phyloP scores from a whole-genome alignment of 768 basidiomycete genomes.

The Clavaria fumosa region DNA sequence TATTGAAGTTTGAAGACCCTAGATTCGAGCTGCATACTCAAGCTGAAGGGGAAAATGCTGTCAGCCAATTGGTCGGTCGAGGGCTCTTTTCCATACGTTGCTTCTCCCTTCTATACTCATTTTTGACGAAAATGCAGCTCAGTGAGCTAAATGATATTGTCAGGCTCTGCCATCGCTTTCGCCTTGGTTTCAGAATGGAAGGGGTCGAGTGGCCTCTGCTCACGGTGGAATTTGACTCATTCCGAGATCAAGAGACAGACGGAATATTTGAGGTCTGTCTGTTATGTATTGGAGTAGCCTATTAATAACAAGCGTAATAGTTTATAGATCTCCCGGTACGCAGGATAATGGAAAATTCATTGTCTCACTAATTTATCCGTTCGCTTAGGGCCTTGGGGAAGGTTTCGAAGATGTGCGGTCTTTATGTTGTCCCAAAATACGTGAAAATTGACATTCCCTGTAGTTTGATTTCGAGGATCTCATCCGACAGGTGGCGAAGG shows the following conservation, averaged over 20 bases:
- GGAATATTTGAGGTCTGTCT: constrained; percentile 3
- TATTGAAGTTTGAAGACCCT: neutral
- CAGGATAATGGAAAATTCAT: neutral
- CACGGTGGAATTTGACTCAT: constrained; percentile 2
- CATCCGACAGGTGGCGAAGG: neutral
- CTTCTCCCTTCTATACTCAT: too few relatives aligned
- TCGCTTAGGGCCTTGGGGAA: constrained; percentile 2
- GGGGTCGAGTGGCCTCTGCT: constrained; percentile 1
- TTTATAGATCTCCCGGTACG: constrained; percentile 4
- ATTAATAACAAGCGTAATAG: neutral
- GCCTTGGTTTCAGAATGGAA: neutral
- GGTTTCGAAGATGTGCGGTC: constrained; percentile 1
- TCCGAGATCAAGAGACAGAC: constrained; percentile 1
- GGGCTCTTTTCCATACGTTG: neutral
- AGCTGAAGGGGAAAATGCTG: neutral
- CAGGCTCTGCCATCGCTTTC: constrained; percentile 4
- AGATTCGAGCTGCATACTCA: neutral
- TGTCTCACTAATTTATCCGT: neutral
- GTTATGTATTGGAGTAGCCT: too few relatives aligned
- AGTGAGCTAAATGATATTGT: constrained; percentile 3
- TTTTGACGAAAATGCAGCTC: neutral
- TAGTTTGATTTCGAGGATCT: constrained; percentile 3
- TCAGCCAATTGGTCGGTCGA: neutral
- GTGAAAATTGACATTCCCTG: too few relatives aligned
- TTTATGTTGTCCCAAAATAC: too few relatives aligned